phyloP scores from a whole-genome alignment of 1,284 basidiomycete species.

The Veloboletus limbatus region DNA sequence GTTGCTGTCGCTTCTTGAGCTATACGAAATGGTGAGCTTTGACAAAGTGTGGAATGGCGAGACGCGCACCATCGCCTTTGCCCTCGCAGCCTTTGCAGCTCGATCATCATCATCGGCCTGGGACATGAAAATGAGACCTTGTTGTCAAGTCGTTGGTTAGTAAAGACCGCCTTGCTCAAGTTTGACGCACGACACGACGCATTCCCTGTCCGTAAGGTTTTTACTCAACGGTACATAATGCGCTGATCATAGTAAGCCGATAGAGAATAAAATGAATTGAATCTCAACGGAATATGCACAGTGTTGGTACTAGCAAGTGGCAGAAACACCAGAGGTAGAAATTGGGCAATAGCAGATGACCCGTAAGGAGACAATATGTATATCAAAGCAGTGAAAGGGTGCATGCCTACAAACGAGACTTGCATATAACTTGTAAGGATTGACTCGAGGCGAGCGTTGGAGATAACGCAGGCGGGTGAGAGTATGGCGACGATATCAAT shows the following conservation, averaged over 20 bases:
- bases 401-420: conserved; percentile 26
- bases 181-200: too few species aligned
- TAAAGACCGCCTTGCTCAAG: too few species aligned
- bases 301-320: conserved; percentile 23
- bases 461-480: conserved; percentile 44
- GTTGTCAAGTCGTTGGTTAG: conserved; percentile 4
- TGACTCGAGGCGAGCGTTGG: conserved; percentile 52
- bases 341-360: conserved; percentile 30
- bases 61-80: conserved; percentile 65
- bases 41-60: conserved; percentile 7
- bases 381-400: conserved; percentile 37
- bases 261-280: conserved; percentile 21
- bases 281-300: conserved; percentile 35
- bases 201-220: too few species aligned
- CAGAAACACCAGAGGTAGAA: conserved; percentile 26
- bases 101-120: conserved; percentile 74
- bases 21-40: conserved; percentile 32
- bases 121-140: conserved; percentile 21
- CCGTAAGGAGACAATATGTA: conserved; percentile 36
- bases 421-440: conserved; percentile 54
- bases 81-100: conserved; percentile 74
- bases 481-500: conserved; percentile 48
- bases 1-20: conserved; percentile 73
- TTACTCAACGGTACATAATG: conserved; percentile 6
- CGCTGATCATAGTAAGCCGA: conserved; percentile 2